These are phyloP conservation scores for Malassezia nana DNA, from an alignment of 1,284 basidiomycete species.

Conservation along the genomic window DNA sequence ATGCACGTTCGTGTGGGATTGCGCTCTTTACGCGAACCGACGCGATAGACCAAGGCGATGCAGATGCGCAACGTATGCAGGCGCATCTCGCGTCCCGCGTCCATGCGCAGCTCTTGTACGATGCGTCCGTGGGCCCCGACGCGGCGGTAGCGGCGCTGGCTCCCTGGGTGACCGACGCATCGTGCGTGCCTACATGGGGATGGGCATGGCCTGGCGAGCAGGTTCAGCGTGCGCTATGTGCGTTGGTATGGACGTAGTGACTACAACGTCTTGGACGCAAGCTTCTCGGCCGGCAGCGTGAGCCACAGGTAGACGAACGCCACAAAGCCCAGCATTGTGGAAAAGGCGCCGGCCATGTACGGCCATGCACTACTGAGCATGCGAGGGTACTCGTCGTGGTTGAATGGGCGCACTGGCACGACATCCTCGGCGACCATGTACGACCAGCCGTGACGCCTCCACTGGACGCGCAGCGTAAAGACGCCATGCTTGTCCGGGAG, in stretches of 20 bases:
- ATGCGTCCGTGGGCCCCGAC: background rate
- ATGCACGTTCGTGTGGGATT: background rate
- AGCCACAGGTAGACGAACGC: conserved; percentile 77
- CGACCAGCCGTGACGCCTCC: conserved; percentile 74
- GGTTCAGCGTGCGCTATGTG: background rate
- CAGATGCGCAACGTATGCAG: background rate
- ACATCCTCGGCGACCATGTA: conserved; percentile 62
- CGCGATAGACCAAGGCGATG: background rate
- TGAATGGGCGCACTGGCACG: conserved; percentile 78
- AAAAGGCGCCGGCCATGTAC: conserved; percentile 80
- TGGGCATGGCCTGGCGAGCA: background rate
- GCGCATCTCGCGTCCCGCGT: background rate
- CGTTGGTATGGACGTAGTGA: conserved; percentile 4
- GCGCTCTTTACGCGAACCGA: background rate
- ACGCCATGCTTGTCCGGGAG: conserved; percentile 92
- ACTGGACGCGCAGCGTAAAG: conserved; percentile 84
- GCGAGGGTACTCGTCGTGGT: conserved; percentile 87
- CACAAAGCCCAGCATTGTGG: conserved; percentile 71
- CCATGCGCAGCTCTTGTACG: background rate
- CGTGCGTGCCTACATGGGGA: background rate
- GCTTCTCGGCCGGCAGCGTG: conserved; percentile 8
- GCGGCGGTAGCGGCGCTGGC: background rate
- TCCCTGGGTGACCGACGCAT: too few species aligned
- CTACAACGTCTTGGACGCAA: conserved; percentile 4
- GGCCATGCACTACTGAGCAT: conserved; percentile 91